These are phyloP conservation scores for barley (Hordeum vulgare) DNA, from an alignment of 176 grass and related monocot species.

Conservation along the genomic window MorexV3_pseudomolecules_assembly NC_058520.1:555421730-555422229, in stretches of 20 bases:
- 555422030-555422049: neutral
- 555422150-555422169: neutral
- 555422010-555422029: neutral
- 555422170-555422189: neutral
- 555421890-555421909: too few relatives aligned
- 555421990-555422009: neutral
- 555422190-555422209: neutral
- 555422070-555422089: neutral
- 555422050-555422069: neutral
- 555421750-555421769: neutral
- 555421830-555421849: too few relatives aligned
- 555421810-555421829: too few relatives aligned
- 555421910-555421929: too few relatives aligned
- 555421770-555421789: too few relatives aligned
- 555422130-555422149: constrained; percentile 17
- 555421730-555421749: neutral
- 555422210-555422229: constrained; percentile 1
- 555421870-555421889: too few relatives aligned
- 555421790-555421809: too few relatives aligned
- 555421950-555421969: too few relatives aligned
- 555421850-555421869: too few relatives aligned
- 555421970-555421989: too few relatives aligned
- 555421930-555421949: too few relatives aligned
- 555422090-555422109: constrained; percentile 1
- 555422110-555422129: neutral